Evolutionary conservation across 1,284 basidiomycete genomes (phyloP), one percentile per base, ranked within the genome.

Genomic region (Termitomyces sp.): DNA sequence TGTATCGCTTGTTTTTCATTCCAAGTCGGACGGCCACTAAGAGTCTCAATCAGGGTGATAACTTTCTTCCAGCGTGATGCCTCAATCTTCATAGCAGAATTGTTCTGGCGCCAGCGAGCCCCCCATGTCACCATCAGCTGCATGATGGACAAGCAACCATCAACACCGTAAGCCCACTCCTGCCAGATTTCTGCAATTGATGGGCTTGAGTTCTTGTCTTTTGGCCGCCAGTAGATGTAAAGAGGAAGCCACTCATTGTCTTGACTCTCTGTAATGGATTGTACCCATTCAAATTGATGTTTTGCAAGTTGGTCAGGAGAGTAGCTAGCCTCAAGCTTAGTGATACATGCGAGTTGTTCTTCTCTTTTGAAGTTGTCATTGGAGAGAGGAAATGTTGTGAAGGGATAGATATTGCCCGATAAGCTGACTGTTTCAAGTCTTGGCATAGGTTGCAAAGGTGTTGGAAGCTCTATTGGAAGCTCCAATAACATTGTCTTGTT

Each of bases 191-290:
- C 6, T 6, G 24, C 5, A 16, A 49, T 33, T 3, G 38, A 30
- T 34, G 47, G 47, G 19, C 47, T 49, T 10, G 38, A 14, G 5
- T 14, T 16, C 37, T 47, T 47, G 34, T 10, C 28, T 10, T 49
- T 49, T 21, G 48, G 48, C 38, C 40, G 16, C 39, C 38, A 49
- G 16, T 49, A 41, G 5, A 14, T 13, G 18, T 49, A 49, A 16
- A 41, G 8, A 0, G 39, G 48, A 16, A 49, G 38, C 35, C 35
- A 49, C 16, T 49, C 30, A n/a, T 49, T 39, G 5, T 35, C 33
- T 16, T 31, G 28, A 28, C 30, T 14, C 18, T 42, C 48, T 18
- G 38, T 21, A 2, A 13, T 42, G 8, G 48, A 42, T 10, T 11
- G 30, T 0, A 49, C 33, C 28, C 28, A 30, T 10, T 30, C 28